Conservation (phyloP, 176 grass and related monocot genomes). For the Aegilops longissima region DNA sequence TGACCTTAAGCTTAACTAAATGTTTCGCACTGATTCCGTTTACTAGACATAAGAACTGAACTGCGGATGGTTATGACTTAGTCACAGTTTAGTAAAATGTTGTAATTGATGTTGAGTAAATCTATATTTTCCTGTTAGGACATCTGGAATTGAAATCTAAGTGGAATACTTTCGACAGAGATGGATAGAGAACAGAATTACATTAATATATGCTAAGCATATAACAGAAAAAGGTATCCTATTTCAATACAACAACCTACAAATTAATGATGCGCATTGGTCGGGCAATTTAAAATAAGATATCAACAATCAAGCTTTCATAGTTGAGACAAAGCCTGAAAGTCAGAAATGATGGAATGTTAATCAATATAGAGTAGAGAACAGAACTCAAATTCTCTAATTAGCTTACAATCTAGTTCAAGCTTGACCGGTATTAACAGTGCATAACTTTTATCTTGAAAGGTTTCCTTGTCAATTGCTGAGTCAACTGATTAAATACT, state of each 20-base stretch:
- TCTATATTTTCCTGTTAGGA: not conserved
- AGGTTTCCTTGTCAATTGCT: not conserved
- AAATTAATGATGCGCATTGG: not conserved
- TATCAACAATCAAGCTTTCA: not conserved
- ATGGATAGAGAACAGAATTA: not conserved
- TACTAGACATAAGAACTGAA: constrained; percentile 8
- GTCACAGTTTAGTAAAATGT: not conserved
- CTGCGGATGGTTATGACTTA: not conserved
- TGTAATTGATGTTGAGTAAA: not conserved
- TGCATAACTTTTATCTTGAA: not conserved
- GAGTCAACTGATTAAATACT: not conserved
- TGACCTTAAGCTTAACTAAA: constrained; percentile 1
- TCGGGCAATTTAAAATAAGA: not conserved
- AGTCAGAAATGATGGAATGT: not conserved
- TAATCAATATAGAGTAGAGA: not conserved
- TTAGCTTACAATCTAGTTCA: not conserved
- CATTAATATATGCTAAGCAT: not conserved
- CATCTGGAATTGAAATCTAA: not conserved
- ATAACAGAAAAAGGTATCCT: not conserved
- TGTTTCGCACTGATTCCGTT: not conserved
- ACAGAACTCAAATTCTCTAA: not conserved
- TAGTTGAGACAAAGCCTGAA: not conserved
- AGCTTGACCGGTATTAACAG: not conserved
- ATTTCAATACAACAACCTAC: not conserved
- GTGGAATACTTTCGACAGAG: not conserved